Evolutionary conservation across 495 filamentous ascomycete species (phyloP), one percentile per base, ranked within the genome.

Genomic region (Penicillium odoratum): DNA sequence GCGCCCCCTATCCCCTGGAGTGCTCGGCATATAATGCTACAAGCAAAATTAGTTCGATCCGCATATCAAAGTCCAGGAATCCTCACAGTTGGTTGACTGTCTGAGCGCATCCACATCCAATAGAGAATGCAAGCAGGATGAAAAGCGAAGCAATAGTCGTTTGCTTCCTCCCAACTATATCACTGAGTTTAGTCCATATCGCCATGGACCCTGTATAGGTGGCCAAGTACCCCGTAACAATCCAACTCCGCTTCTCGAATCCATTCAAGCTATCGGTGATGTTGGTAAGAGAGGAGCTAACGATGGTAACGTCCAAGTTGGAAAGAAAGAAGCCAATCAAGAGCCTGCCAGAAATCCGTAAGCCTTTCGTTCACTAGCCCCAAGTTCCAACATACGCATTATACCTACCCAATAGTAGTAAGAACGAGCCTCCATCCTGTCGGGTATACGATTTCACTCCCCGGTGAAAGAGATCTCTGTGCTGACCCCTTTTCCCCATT

Each of bases 301-400:
- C 81, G 48, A 87, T 86, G 0, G 84, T 83, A n/a, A 80, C 79
- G 54, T 88, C 85, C 10, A 88, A 62, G 50, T 80, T 84, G 13
- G 81, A 81, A 25, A 88, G 80, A 29, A 87, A 78, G 34, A 88
- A 79, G 18, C 78, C 76, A 16, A 82, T 61, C 31, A 81, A 69
- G 40, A 87, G 73, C 33, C 83, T 87, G 25, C 28, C 28, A 48
- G 33, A 42, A 43, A 44, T 48, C 9, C 26, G 30, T 57, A 11
- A 62, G 52, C 26, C 15, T 31, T 1, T 48, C 10, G 6, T 31
- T 13, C 11, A 47, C 21, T 16, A 53, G 1, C 15, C 42, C 21
- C 29, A 8, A 21, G 21, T 21, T 21, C 21, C 21, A 21, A 21
- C 21, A 21, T 21, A 21, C 21, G 21, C 1, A 21, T 1, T 21